These are phyloP conservation scores for Endothia cerciana DNA, from an alignment of 2,329 filamentous ascomycete species.

Conservation along the genomic window DNA sequence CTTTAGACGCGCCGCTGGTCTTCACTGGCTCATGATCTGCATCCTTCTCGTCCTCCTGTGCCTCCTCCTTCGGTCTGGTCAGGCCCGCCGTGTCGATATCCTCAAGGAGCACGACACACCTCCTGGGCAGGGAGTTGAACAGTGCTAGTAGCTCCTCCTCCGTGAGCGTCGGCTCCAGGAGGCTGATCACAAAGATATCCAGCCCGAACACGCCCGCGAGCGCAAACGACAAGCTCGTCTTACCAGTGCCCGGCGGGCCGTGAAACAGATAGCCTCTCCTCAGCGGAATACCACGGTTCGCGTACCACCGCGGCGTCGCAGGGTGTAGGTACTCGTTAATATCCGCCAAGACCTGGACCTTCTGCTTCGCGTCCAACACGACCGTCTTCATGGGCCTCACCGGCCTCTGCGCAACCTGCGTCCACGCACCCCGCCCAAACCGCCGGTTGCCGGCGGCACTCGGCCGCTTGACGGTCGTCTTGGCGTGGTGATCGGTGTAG, in stretches of 20 bases:
- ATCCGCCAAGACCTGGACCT: slow-evolving; percentile 68
- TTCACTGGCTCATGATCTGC: slow-evolving; percentile 26
- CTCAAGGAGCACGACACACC: slow-evolving; percentile 69
- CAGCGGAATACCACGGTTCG: slow-evolving; percentile 74
- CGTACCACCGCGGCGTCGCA: slow-evolving; percentile 72
- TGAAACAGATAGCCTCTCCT: slow-evolving; percentile 78
- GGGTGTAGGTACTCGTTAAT: slow-evolving; percentile 81
- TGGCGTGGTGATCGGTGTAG: slow-evolving; percentile 56
- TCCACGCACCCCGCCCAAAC: slow-evolving; percentile 54
- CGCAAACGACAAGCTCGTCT: slow-evolving; percentile 69
- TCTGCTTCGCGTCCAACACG: slow-evolving; percentile 70
- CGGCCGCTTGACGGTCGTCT: slow-evolving; percentile 62
- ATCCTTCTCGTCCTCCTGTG: slow-evolving; percentile 29
- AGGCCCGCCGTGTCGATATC: slow-evolving; percentile 71
- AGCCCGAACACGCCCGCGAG: slow-evolving; percentile 68
- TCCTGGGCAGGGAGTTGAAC: slow-evolving; percentile 63
- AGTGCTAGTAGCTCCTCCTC: slow-evolving; percentile 64
- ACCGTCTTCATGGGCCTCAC: slow-evolving; percentile 76
- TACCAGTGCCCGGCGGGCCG: slow-evolving; percentile 75
- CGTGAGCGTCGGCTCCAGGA: slow-evolving; percentile 62
- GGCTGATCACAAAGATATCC: slow-evolving; percentile 66
- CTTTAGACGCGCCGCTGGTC: slow-evolving; percentile 18
- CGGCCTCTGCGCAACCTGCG: slow-evolving; percentile 63
- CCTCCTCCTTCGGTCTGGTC: slow-evolving; percentile 44
- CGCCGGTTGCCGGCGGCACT: slow-evolving; percentile 50